Evolutionary conservation across 169 alveolate genomes (phyloP), one percentile per base, ranked within the genome.

Genomic region (Prorocentrum cordatum): DNA sequence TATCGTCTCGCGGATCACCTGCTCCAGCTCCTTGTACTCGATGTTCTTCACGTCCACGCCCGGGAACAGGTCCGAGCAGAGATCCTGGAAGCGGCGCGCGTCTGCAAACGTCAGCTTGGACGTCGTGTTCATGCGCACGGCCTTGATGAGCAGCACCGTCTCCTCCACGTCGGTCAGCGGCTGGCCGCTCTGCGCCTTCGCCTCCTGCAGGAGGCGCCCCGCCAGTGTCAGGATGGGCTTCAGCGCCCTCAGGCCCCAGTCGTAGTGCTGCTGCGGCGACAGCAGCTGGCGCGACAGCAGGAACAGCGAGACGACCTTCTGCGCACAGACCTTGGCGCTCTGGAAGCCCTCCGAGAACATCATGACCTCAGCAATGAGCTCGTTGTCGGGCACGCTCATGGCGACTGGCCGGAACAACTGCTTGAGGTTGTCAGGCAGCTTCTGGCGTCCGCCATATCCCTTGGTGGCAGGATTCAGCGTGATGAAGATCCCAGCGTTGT

Each of bases 401-500:
- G 98, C 98, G 33, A 95, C 97, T 22, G 98, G 98, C 77, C 99
- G 94, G 92, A 97, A 97, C 33, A 97, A 94, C 93, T 96, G 95
- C 93, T 96, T 96, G 79, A 97, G 91, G 93, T 97, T 97, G 93
- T 96, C 99, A 7, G 99, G 99, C 80, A 97, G 93, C 91, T 97
- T 96, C 54, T 97, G 95, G 83, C 99, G 94, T 14, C 98, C 99
- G 36, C 98, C 95, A 91, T 97, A 97, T n/a, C 97, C 98, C 92
- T 96, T 96, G 29, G 96, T 96, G 1, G 98, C 98, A 0, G 99
- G 99, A 84, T 97, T 97, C 96, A 97, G 87, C 38, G 99, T 97
- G 36, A 97, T 98, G 93, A 96, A 97, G 71, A 97, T 95, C 2
- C 98, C 98, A 10, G 97, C 96, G 86, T n/a, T n/a, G n/a, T n/a